Conservation (phyloP, 306 rosid species). For the Fragaria ananassa region DNA sequence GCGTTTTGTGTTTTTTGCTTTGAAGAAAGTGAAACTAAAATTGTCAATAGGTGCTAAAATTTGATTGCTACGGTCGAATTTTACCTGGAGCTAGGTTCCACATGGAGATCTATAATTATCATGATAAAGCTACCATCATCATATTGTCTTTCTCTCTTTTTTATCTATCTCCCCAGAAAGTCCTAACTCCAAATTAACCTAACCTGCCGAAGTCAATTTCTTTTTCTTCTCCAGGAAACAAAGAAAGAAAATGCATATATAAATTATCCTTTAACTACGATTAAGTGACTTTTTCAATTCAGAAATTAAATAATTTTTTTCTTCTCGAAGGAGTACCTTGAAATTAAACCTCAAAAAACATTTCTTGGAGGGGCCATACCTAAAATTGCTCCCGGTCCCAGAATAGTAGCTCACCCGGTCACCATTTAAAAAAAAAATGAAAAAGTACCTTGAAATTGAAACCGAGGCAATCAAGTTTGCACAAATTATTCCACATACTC, state of each 20-base stretch:
- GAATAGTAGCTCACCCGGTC: no score
- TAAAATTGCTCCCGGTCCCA: no score
- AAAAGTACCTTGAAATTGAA: neutral
- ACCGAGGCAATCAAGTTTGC: neutral
- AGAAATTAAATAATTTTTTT: no score
- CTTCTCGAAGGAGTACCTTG: neutral
- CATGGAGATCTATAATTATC: constrained; percentile 11
- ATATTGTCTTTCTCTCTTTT: constrained; percentile 21
- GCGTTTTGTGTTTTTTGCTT: constrained; percentile 32
- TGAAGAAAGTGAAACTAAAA: constrained; percentile 33
- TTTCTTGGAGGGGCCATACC: no score
- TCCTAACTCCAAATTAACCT: constrained; percentile 7
- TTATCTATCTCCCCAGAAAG: constrained; percentile 21
- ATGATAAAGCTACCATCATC: constrained; percentile 31
- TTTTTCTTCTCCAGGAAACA: neutral
- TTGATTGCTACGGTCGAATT: constrained; percentile 7
- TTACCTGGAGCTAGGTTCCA: constrained; percentile 9
- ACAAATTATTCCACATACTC: neutral
- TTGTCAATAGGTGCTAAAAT: constrained; percentile 15
- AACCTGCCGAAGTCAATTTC: neutral
- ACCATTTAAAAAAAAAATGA: no score
- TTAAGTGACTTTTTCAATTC: neutral
- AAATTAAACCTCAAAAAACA: neutral
- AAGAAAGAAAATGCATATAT: neutral
- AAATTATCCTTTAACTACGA: neutral